phyloP scores from a whole-genome alignment of 176 grass and related monocot species.

The Musa beccarii region DNA sequence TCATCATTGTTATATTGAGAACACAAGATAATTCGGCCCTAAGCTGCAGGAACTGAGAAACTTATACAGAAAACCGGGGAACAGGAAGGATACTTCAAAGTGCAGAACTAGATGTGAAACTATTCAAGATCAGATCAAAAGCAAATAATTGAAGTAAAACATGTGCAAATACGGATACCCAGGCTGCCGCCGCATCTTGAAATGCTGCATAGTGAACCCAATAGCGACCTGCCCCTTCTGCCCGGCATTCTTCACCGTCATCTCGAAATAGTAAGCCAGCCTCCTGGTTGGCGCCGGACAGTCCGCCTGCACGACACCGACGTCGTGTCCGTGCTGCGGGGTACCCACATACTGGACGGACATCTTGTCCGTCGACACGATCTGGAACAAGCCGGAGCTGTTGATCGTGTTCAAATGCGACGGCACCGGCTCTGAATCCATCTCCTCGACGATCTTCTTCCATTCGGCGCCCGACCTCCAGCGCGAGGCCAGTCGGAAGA shows the following conservation, averaged over 20 bases:
- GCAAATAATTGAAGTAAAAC: neutral
- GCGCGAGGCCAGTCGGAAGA: slow-evolving; percentile 53
- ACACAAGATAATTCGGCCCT: too few relatives aligned
- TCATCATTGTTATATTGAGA: too few relatives aligned
- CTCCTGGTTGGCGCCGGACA: slow-evolving; percentile 57
- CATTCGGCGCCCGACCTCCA: slow-evolving; percentile 64
- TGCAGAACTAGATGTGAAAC: too few relatives aligned
- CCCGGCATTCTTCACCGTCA: slow-evolving; percentile 68
- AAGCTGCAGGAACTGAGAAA: too few relatives aligned
- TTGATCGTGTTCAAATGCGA: slow-evolving; percentile 90
- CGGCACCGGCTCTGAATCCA: slow-evolving; percentile 62
- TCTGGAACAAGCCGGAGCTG: slow-evolving; percentile 82
- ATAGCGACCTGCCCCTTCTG: slow-evolving; percentile 60
- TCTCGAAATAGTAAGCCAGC: slow-evolving; percentile 79
- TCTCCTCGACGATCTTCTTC: slow-evolving; percentile 32
- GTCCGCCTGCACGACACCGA: slow-evolving; percentile 86
- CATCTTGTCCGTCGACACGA: slow-evolving; percentile 81
- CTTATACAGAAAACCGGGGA: too few relatives aligned
- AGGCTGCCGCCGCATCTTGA: slow-evolving; percentile 85
- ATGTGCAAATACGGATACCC: slow-evolving; percentile 30
- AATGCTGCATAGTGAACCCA: slow-evolving; percentile 64
- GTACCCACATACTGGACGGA: slow-evolving; percentile 53
- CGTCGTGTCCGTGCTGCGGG: slow-evolving; percentile 68
- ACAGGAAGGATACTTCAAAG: too few relatives aligned
- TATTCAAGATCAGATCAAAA: neutral